Percentiles rank a stretch among this genome's conserved stretches.
Conservation (phyloP, 176 grass and related monocot genomes). For the Carex scoparia region DNA sequence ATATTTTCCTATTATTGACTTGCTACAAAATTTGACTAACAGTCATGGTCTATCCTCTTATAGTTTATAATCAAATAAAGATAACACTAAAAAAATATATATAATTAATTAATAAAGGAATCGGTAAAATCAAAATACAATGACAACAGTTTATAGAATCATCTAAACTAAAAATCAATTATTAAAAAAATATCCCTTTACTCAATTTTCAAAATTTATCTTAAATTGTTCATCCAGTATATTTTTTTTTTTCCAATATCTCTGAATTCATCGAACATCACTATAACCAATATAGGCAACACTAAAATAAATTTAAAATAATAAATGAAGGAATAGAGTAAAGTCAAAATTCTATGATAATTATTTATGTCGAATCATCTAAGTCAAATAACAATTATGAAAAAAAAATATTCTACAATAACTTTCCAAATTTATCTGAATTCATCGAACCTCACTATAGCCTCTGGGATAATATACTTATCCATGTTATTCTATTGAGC, state of each 20-base stretch:
- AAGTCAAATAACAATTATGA: too few relatives aligned
- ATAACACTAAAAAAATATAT: neutral
- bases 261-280: neutral
- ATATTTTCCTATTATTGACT: too few relatives aligned
- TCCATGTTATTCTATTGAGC: too few relatives aligned
- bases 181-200: neutral
- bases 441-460: too few relatives aligned
- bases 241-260: neutral
- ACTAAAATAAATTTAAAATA: too few relatives aligned
- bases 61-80: neutral
- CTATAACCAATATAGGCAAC: too few relatives aligned
- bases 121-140: neutral
- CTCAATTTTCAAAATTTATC: neutral
- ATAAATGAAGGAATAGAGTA: too few relatives aligned
- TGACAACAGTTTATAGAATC: neutral
- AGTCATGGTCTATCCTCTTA: neutral
- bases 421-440: too few relatives aligned
- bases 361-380: too few relatives aligned
- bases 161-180: neutral
- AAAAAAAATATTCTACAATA: too few relatives aligned
- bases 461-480: too few relatives aligned
- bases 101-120: neutral
- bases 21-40: neutral
- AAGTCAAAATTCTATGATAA: too few relatives aligned
- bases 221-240: neutral